A percentile compares a stretch with the other conserved stretches of the same genome.
phyloP scores from a whole-genome alignment of 2,329 filamentous ascomycete genomes.

The Curvularia hawaiiensis region DNA sequence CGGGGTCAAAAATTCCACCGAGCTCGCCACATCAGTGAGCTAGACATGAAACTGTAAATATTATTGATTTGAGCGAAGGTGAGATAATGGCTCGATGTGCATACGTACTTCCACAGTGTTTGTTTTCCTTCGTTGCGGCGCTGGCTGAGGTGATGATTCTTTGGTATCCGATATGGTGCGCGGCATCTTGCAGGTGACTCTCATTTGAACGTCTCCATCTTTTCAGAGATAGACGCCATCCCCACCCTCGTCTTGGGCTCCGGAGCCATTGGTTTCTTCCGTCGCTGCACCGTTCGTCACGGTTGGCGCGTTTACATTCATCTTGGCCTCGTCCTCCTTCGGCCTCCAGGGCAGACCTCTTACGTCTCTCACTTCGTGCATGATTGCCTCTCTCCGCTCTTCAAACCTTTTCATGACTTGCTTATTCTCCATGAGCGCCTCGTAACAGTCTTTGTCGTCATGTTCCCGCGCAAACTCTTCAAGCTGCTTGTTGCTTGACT shows the following conservation, averaged over 20 bases:
- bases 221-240: constrained; percentile 11
- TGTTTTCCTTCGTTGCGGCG: not conserved
- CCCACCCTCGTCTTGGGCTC: not conserved
- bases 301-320: not conserved
- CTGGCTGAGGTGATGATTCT: not conserved
- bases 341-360: constrained; percentile 60
- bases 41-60: not conserved
- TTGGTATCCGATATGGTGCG: not conserved
- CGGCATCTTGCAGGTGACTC: too few species aligned
- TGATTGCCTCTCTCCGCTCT: constrained; percentile 67
- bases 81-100: not conserved
- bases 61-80: not conserved
- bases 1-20: not conserved
- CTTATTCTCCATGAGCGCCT: constrained; percentile 76
- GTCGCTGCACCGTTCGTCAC: not conserved
- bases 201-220: not conserved
- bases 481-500: constrained; percentile 75
- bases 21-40: not conserved
- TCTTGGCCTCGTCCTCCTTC: constrained; percentile 21
- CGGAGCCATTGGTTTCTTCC: not conserved
- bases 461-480: constrained; percentile 60
- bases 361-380: constrained; percentile 66
- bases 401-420: constrained; percentile 70
- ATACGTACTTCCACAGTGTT: not conserved
- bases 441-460: constrained; percentile 72